These are phyloP conservation scores for Naganishia albida DNA, from an alignment of 1,284 basidiomycete species.

Conservation along the genomic window DNA sequence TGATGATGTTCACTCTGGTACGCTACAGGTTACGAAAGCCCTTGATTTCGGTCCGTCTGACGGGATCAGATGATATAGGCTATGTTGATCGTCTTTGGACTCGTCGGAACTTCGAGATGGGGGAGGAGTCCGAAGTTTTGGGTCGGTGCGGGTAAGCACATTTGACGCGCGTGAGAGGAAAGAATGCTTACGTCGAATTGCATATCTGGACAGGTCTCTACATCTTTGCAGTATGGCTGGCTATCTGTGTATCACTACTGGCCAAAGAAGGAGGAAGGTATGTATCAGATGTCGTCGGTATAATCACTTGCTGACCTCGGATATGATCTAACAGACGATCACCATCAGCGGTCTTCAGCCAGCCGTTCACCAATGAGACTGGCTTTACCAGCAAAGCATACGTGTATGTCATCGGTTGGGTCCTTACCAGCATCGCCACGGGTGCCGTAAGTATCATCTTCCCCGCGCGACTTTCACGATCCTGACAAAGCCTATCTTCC, in stretches of 20 bases:
- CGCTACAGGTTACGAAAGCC: slow-evolving; percentile 10
- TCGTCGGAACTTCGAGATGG: slow-evolving; percentile 45
- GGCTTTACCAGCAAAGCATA: slow-evolving; percentile 38
- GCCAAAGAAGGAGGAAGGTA: slow-evolving; percentile 40
- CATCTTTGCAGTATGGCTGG: slow-evolving; percentile 41
- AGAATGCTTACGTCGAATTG: background rate
- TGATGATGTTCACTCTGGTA: slow-evolving; percentile 48
- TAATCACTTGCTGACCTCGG: too few relatives aligned
- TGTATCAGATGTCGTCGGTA: slow-evolving; percentile 6
- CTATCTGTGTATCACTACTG: slow-evolving; percentile 46
- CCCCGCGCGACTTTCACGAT: background rate
- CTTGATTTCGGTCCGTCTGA: background rate
- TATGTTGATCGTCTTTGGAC: slow-evolving; percentile 43
- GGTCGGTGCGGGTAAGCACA: slow-evolving; percentile 40
- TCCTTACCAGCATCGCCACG: slow-evolving; percentile 47
- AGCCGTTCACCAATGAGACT: slow-evolving; percentile 37
- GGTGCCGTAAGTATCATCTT: slow-evolving; percentile 39
- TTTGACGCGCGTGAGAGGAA: background rate
- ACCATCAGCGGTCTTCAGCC: slow-evolving; percentile 10
- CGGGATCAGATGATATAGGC: slow-evolving; percentile 35
- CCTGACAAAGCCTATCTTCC: background rate
- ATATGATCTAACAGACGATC: background rate
- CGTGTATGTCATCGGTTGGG: slow-evolving; percentile 51
- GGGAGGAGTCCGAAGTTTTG: slow-evolving; percentile 49
- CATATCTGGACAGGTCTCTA: slow-evolving; percentile 33